Evolutionary conservation across 2,329 filamentous ascomycete genomes (phyloP), one percentile per base, ranked within the genome.

Genomic region (Aspergillus sp.): DNA sequence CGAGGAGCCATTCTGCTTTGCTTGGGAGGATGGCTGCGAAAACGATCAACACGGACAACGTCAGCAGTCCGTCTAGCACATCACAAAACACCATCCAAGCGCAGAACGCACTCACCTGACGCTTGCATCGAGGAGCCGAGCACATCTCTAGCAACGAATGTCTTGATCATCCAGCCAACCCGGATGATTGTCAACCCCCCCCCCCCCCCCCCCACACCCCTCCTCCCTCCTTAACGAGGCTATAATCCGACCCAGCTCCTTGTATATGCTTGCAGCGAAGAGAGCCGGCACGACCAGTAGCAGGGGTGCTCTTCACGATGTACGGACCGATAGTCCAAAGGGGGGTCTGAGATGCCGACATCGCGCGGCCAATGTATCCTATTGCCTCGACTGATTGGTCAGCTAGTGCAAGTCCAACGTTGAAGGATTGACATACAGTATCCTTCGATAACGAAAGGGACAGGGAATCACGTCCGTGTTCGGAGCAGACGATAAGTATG

Each of bases 281-380:
- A 71, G 59, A 1, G 67, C 65, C 2, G 66, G 68, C 0, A 68
- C 17, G 17, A 2, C 17, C 2, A 72, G 63, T n/a, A 72, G 52
- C 23, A 72, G 58, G 58, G 6, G 65, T 66, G 57, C 65, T 70
- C 36, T 71, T 68, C 58, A 69, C 69, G 8, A 70, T 53, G 51
- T 71, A 72, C 5, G 66, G 64, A 3, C 68, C 68, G 8, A 65
- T 58, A 1, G 66, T 66, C 62, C 65, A 70, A 44, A 70, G 15
- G 1, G 70, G 0, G 68, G 17, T 19, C 17, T 82, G 66, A 0
- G 66, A 57, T 1, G 75, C 70, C 0, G 80, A 80, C 53, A 82
- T 63, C 8, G 78, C 75, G 42, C 84, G 80, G 25, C 78, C 81
- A 54, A 82, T 72, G 66, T 84, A 86, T 17, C 83, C 84, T 19